A percentile compares a stretch with the other conserved stretches of the same genome.
These are phyloP conservation scores for Excoecaria cochinchinensis DNA, from an alignment of 345 rosid genomes.

Conservation along the genomic window DNA sequence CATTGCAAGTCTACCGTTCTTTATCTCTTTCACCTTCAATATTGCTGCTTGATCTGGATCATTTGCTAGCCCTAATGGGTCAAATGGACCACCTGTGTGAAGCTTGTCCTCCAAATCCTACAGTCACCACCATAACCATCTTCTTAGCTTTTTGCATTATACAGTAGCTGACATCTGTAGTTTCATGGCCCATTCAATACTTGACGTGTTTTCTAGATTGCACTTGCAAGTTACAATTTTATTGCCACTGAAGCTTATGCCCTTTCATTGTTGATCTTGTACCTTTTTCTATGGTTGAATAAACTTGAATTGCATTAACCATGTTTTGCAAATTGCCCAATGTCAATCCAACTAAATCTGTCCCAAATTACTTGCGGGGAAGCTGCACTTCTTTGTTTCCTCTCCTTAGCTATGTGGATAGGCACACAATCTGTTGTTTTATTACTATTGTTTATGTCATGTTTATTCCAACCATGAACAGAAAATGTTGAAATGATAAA, in stretches of 20 bases:
- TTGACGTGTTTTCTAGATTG: not conserved
- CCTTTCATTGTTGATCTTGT: not conserved
- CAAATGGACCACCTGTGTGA: conserved; percentile 96
- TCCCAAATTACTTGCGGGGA: not conserved
- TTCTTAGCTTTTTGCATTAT: too few species aligned
- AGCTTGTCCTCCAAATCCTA: conserved; percentile 95
- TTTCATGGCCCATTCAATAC: not conserved
- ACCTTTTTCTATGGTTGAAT: not conserved
- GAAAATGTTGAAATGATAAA: too few species aligned
- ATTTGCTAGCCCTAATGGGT: conserved; percentile 87
- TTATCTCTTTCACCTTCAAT: conserved; percentile 93
- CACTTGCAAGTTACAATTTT: not conserved
- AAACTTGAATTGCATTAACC: not conserved
- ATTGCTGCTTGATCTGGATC: conserved; percentile 95
- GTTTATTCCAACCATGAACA: too few species aligned
- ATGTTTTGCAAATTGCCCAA: not conserved
- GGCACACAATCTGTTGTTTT: too few species aligned
- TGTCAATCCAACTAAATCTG: not conserved
- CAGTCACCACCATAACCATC: not conserved
- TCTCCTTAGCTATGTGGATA: not conserved
- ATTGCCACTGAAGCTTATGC: not conserved
- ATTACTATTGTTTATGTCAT: too few species aligned
- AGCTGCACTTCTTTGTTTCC: not conserved
- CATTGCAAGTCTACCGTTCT: conserved; percentile 96
- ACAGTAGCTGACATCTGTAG: not conserved